These are phyloP conservation scores for Chlorociboria aeruginascens DNA, from an alignment of 495 filamentous ascomycete genomes.

Conservation along the genomic window DNA sequence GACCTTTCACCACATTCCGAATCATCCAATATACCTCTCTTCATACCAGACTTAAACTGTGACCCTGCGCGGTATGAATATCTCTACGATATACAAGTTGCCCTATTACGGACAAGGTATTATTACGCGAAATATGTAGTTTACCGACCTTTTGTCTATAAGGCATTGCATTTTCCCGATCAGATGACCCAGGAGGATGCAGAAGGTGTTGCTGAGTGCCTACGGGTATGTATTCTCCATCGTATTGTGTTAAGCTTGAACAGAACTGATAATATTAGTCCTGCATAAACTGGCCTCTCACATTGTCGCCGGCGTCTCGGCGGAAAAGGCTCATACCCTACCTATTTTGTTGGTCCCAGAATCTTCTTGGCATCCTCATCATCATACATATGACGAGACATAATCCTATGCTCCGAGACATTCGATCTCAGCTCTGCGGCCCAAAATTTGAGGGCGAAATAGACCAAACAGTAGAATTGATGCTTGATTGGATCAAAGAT, in stretches of 20 bases:
- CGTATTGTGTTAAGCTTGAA: neutral
- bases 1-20: slow-evolving; percentile 6
- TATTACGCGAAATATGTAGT: slow-evolving; percentile 48
- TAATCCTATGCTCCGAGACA: slow-evolving; percentile 32
- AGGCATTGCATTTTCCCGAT: slow-evolving; percentile 44
- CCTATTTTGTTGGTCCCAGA: slow-evolving; percentile 47
- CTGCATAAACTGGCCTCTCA: slow-evolving; percentile 42
- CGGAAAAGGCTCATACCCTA: slow-evolving; percentile 45
- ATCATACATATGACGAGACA: slow-evolving; percentile 38
- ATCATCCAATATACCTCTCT: slow-evolving; percentile 21
- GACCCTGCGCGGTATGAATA: slow-evolving; percentile 31
- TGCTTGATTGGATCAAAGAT: slow-evolving; percentile 44
- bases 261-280: slow-evolving; percentile 14
- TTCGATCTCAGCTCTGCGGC: slow-evolving; percentile 31
- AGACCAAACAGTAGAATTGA: slow-evolving; percentile 32
- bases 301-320: slow-evolving; percentile 41
- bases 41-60: slow-evolving; percentile 35
- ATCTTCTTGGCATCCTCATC: slow-evolving; percentile 42
- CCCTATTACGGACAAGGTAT: slow-evolving; percentile 43
- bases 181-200: slow-evolving; percentile 39
- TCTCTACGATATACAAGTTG: slow-evolving; percentile 41
- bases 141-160: slow-evolving; percentile 48
- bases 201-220: slow-evolving; percentile 36
- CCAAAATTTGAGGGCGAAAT: slow-evolving; percentile 34
- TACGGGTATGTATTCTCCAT: slow-evolving; percentile 21